Percentiles rank a stretch among this genome's conserved stretches.
phyloP scores from a whole-genome alignment of 768 basidiomycete genomes.

The Tricholoma saponaceum region DNA sequence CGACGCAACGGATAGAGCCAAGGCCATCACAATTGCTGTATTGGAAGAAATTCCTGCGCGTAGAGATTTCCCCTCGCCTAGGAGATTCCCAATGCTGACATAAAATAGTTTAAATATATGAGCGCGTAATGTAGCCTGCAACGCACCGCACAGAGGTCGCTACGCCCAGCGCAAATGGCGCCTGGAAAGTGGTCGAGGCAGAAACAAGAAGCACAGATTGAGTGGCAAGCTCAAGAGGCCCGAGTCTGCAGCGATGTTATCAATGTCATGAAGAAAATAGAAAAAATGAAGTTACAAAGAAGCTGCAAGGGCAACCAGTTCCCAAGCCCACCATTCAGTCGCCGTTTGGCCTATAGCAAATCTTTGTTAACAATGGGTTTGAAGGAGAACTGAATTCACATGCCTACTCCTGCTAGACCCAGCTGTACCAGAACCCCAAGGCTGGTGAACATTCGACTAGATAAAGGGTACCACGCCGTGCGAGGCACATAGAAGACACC shows the following conservation, averaged over 20 bases:
- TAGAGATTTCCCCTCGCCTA: constrained; percentile 73
- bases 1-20: constrained; percentile 60
- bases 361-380: neutral
- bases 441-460: constrained; percentile 57
- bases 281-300: constrained; percentile 31
- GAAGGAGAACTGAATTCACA: constrained; percentile 11
- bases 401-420: constrained; percentile 78
- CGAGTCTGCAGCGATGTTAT: constrained; percentile 45
- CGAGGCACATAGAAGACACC: constrained; percentile 56
- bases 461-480: constrained; percentile 83
- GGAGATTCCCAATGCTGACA: constrained; percentile 77
- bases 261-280: neutral
- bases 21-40: constrained; percentile 60
- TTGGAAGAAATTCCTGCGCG: constrained; percentile 69
- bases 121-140: neutral
- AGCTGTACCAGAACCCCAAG: constrained; percentile 69
- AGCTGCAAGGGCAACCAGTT: constrained; percentile 63
- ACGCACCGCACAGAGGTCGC: constrained; percentile 81
- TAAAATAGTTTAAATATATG: neutral
- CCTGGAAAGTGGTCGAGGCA: constrained; percentile 74
- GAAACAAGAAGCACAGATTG: constrained; percentile 85
- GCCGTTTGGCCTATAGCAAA: constrained; percentile 62
- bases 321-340: constrained; percentile 98
- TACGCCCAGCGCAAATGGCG: constrained; percentile 77
- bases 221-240: constrained; percentile 77